These are phyloP conservation scores for Scolecobasidium constrictum DNA, from an alignment of 2,329 filamentous ascomycete genomes.

Conservation along the genomic window DNA sequence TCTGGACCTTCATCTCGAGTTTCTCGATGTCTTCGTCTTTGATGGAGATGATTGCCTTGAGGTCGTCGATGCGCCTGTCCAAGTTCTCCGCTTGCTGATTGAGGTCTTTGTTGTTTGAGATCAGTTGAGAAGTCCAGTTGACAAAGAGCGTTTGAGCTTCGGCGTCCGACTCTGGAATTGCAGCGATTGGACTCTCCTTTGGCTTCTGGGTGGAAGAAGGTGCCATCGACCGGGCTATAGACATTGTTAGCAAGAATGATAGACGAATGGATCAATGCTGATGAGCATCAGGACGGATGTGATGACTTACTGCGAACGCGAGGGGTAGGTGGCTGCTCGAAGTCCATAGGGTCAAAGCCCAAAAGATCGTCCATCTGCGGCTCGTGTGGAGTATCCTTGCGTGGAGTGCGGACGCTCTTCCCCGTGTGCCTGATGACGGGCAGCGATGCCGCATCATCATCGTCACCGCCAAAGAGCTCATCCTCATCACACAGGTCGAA, in stretches of 20 bases:
- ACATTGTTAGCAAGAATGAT: no score
- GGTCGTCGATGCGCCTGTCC: background rate
- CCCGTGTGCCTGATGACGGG: no score
- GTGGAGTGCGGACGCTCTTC: no score
- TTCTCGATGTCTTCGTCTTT: constrained; percentile 1
- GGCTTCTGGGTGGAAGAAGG: background rate
- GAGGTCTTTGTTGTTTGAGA: background rate
- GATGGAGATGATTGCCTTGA: background rate
- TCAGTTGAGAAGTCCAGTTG: background rate
- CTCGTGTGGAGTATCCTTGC: no score
- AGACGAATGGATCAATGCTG: no score
- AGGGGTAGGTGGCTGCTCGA: no score
- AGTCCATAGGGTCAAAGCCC: no score
- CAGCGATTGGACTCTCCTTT: background rate
- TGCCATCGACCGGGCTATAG: background rate
- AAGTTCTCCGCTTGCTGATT: background rate
- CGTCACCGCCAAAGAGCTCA: no score
- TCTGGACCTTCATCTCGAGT: background rate
- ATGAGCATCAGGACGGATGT: no score
- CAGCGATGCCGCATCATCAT: no score
- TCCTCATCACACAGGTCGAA: background rate
- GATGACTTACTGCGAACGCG: no score
- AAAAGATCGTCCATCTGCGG: no score
- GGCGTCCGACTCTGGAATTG: background rate
- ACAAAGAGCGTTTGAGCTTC: background rate